Percentiles rank a stretch among this genome's conserved stretches.
phyloP scores from a whole-genome alignment of 2,329 filamentous ascomycete species.

The Penicillium griseofulvum region DNA sequence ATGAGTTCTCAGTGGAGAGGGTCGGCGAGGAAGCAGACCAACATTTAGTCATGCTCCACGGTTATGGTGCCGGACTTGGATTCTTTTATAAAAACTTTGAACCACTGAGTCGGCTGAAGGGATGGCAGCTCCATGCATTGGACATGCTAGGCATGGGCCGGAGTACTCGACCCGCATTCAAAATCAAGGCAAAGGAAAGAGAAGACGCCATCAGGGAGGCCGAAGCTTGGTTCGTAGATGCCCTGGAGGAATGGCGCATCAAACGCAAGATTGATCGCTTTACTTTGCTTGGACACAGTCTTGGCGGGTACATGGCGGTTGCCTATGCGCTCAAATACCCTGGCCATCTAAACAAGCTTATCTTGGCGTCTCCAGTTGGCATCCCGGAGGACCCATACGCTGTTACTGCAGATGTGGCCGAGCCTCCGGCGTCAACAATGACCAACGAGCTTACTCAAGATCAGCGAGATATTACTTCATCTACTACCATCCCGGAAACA shows the following conservation, averaged over 20 bases:
- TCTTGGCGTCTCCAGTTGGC: conserved; percentile 89
- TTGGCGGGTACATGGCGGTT: conserved; percentile 92
- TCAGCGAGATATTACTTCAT: conserved; percentile 49
- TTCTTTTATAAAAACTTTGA: conserved; percentile 99
- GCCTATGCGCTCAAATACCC: conserved; percentile 97
- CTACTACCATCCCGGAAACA: conserved; percentile 21
- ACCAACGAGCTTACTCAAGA: conserved; percentile 78
- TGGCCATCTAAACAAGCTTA: conserved; percentile 89
- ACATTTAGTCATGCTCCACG: conserved; percentile 91
- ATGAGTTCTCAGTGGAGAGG: conserved; percentile 89
- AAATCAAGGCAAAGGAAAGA: conserved; percentile 75
- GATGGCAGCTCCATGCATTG: conserved; percentile 90
- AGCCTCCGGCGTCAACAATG: conserved; percentile 69
- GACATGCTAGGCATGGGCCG: conserved; percentile 95
- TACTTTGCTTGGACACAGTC: conserved; percentile 86
- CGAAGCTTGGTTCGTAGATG: conserved; percentile 93
- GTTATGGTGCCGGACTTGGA: conserved; percentile 90
- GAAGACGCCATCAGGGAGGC: conserved; percentile 81
- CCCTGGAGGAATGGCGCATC: conserved; percentile 91
- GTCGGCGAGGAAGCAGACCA: conserved; percentile 76
- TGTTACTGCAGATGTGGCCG: conserved; percentile 74
- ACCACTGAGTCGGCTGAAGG: conserved; percentile 69
- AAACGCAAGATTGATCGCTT: conserved; percentile 88
- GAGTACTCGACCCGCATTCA: conserved; percentile 79
- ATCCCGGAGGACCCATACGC: conserved; percentile 94